These are phyloP conservation scores for Sutorius australiensis DNA, from an alignment of 768 basidiomycete species.

Conservation along the genomic window DNA sequence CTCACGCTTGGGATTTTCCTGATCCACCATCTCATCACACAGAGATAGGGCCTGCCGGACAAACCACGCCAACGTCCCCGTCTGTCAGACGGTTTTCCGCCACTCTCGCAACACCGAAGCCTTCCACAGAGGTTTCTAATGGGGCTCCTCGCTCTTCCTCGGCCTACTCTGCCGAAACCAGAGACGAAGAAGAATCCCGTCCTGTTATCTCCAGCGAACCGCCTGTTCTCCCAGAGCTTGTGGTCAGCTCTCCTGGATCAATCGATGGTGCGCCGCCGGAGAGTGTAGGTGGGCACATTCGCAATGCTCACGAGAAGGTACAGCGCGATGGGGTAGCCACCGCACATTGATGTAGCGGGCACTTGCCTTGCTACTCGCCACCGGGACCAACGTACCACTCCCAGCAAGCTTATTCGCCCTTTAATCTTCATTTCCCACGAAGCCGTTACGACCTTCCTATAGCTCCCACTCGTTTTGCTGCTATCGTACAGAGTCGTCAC, in stretches of 20 bases:
- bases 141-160: slow-evolving; percentile 26
- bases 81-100: slow-evolving; percentile 23
- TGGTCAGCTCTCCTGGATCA: slow-evolving; percentile 33
- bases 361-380: background rate
- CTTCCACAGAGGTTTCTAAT: slow-evolving; percentile 23
- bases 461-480: slow-evolving; percentile 18
- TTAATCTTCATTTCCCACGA: background rate
- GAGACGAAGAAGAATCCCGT: slow-evolving; percentile 25
- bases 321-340: slow-evolving; percentile 22
- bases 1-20: slow-evolving; percentile 77
- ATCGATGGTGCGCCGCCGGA: slow-evolving; percentile 26
- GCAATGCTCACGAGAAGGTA: slow-evolving; percentile 14
- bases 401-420: background rate
- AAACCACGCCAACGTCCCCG: slow-evolving; percentile 21
- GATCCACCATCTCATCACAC: slow-evolving; percentile 37
- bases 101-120: slow-evolving; percentile 26
- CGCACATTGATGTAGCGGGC: slow-evolving; percentile 14
- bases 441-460: slow-evolving; percentile 1
- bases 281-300: slow-evolving; percentile 13
- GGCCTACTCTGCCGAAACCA: slow-evolving; percentile 29
- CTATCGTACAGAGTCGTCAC: background rate
- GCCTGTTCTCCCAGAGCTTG: slow-evolving; percentile 33
- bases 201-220: slow-evolving; percentile 26
- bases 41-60: slow-evolving; percentile 10
- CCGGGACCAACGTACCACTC: background rate